Percentiles rank a stretch among this genome's conserved stretches.
phyloP scores from a whole-genome alignment of 768 basidiomycete species.

The Suillus subluteus region DNA sequence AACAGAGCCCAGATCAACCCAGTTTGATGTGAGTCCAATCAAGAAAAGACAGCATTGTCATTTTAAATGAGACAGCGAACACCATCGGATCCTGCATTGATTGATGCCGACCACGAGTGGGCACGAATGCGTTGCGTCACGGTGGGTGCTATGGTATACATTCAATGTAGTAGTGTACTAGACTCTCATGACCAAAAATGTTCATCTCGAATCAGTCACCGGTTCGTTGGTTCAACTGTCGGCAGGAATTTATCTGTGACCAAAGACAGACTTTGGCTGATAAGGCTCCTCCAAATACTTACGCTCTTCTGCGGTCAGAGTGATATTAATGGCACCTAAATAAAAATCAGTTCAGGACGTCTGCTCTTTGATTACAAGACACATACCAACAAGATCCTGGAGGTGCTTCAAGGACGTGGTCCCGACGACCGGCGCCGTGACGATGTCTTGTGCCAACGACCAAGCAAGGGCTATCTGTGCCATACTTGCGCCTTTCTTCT shows the following conservation, averaged over 20 bases:
- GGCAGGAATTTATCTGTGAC: conserved; percentile 39
- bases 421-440: conserved; percentile 63
- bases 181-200: neutral
- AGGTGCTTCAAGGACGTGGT: conserved; percentile 55
- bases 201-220: neutral
- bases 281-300: conserved; percentile 60
- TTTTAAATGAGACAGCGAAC: neutral
- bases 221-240: neutral
- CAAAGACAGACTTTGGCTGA: conserved; percentile 44
- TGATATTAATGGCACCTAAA: conserved; percentile 47
- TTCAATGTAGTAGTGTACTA: too few relatives aligned
- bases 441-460: conserved; percentile 47
- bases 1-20: neutral
- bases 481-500: conserved; percentile 49
- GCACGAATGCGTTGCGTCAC: neutral
- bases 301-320: conserved; percentile 58
- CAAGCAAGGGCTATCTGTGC: conserved; percentile 60
- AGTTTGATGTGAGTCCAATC: neutral
- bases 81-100: neutral
- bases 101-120: neutral
- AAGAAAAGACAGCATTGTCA: neutral
- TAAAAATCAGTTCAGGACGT: neutral
- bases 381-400: conserved; percentile 51
- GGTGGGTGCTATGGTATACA: neutral
- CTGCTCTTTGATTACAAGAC: neutral